phyloP scores from a whole-genome alignment of 108 stramenopile genomes.

The Epithemia pelagica region DNA sequence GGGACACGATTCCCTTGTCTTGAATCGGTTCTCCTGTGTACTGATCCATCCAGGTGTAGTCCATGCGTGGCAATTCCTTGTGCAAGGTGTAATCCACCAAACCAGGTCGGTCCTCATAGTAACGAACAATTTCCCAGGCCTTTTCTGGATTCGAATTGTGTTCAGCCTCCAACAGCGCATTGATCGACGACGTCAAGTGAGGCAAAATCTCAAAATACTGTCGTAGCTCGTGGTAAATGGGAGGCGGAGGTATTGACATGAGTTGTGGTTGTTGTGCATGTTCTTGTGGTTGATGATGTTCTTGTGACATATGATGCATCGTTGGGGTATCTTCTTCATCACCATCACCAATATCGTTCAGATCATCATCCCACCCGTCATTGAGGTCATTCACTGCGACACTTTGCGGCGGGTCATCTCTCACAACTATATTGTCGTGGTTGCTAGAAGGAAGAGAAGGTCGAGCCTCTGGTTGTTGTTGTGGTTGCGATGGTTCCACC shows the following conservation, averaged over 20 bases:
- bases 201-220: constrained; percentile 8
- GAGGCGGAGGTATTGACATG: too few relatives aligned
- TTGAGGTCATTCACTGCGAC: not conserved
- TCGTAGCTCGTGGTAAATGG: constrained; percentile 1
- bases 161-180: constrained; percentile 57
- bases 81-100: constrained; percentile 70
- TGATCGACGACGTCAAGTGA: constrained; percentile 38
- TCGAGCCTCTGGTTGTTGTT: not conserved
- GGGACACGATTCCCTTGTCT: constrained; percentile 21
- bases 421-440: too few relatives aligned
- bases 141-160: constrained; percentile 67
- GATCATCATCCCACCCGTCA: constrained; percentile 6
- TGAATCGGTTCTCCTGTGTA: constrained; percentile 15
- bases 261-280: not conserved
- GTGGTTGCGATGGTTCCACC: not conserved
- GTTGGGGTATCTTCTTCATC: not conserved
- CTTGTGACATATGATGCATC: not conserved
- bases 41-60: constrained; percentile 52
- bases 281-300: not conserved
- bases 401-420: too few relatives aligned
- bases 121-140: constrained; percentile 57
- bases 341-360: not conserved
- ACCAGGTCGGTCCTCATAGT: constrained; percentile 55
- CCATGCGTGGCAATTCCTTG: constrained; percentile 74
- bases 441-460: not conserved